These are phyloP conservation scores for Ogataea kodamae DNA, from an alignment of 805 yeast species.

Conservation along the genomic window DNA sequence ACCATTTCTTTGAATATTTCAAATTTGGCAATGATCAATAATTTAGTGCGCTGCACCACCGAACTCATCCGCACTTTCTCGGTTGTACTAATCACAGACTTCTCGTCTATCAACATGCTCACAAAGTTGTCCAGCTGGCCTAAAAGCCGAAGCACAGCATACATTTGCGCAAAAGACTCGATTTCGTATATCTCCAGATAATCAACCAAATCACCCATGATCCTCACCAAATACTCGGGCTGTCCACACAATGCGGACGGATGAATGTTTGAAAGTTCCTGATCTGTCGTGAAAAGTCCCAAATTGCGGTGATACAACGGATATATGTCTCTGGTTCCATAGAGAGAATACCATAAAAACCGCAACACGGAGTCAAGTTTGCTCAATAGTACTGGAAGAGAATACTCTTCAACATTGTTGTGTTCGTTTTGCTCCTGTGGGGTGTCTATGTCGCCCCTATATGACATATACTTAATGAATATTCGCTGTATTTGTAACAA, in stretches of 20 bases:
- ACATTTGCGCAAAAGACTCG: constrained; percentile 23
- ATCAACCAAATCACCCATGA: constrained; percentile 67
- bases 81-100: constrained; percentile 27
- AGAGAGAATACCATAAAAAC: constrained; percentile 61
- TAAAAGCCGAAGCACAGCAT: constrained; percentile 21
- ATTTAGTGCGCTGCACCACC: constrained; percentile 30
- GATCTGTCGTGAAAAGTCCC: constrained; percentile 1
- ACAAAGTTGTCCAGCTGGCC: constrained; percentile 32
- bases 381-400: constrained; percentile 34
- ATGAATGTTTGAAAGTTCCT: constrained; percentile 16
- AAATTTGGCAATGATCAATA: constrained; percentile 28
- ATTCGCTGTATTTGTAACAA: constrained; percentile 52
- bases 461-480: constrained; percentile 39
- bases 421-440: constrained; percentile 1
- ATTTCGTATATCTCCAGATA: constrained; percentile 43
- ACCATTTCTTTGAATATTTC: constrained; percentile 25
- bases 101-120: constrained; percentile 29
- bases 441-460: constrained; percentile 28
- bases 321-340: constrained; percentile 30
- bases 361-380: constrained; percentile 50
- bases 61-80: constrained; percentile 35
- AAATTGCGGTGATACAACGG: constrained; percentile 25
- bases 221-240: constrained; percentile 53
- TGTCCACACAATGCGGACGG: constrained; percentile 48
- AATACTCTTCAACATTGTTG: constrained; percentile 13